Evolutionary conservation across 768 basidiomycete genomes (phyloP).

Genomic region (Agaricus subrufescens): DNA sequence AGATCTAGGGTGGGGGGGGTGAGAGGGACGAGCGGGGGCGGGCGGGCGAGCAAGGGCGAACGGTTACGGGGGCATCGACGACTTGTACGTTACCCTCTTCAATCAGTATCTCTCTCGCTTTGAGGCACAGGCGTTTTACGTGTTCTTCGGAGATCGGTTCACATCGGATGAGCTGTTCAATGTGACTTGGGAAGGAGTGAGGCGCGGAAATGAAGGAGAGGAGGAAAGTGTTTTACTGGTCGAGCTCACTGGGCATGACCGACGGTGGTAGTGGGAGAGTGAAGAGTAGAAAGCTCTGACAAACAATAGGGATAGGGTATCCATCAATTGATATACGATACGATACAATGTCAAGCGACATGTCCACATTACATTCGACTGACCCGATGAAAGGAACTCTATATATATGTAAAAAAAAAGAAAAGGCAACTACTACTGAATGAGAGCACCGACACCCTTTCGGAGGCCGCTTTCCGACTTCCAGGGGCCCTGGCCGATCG

Average conservation of each 20-base stretch:
- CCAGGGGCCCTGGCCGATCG: conserved; percentile 39
- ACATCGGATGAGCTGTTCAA: conserved; percentile 89
- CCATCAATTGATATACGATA: conserved; percentile 12
- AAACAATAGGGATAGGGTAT: conserved; percentile 5
- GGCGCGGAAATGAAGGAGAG: background rate
- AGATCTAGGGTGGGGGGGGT: conserved; percentile 46
- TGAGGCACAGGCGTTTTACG: conserved; percentile 92
- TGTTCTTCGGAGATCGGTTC: conserved; percentile 94
- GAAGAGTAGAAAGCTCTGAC: background rate
- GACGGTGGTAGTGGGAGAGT: background rate
- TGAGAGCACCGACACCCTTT: conserved; percentile 34
- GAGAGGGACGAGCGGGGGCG: conserved; percentile 11
- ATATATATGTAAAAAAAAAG: conserved; percentile 1
- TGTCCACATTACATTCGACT: conserved; percentile 5
- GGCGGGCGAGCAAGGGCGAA: conserved; percentile 32
- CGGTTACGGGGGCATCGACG: conserved; percentile 94
- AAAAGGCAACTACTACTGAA: conserved; percentile 21
- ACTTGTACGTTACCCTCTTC: conserved; percentile 98
- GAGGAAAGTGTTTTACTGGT: conserved; percentile 29
- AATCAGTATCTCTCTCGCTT: conserved; percentile 93
- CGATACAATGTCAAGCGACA: conserved; percentile 10
- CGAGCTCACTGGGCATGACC: conserved; percentile 51
- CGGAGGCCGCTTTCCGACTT: conserved; percentile 41
- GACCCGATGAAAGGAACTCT: conserved; percentile 1
- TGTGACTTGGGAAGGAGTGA: conserved; percentile 57